Evolutionary conservation across 768 basidiomycete genomes (phyloP).

Genomic region (Chalciporus sphaerocephalus): DNA sequence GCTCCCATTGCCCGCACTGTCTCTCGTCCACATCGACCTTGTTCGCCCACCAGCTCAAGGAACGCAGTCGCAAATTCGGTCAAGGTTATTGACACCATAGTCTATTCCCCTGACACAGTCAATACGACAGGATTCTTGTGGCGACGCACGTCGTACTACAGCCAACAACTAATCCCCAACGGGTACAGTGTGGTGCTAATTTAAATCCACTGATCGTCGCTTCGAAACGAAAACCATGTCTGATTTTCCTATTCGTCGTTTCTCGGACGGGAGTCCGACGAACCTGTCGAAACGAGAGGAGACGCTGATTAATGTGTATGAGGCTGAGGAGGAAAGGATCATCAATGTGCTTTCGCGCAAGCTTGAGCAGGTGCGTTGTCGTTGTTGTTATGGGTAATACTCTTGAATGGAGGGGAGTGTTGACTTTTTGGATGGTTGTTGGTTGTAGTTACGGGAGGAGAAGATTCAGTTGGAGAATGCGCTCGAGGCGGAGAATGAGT

Average conservation of each 20-base stretch:
- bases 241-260: conserved; percentile 51
- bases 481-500: conserved; percentile 82
- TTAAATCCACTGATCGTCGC: not conserved
- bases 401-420: not conserved
- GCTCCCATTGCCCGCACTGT: too few relatives aligned
- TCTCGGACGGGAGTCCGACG: conserved; percentile 51
- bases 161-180: too few relatives aligned
- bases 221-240: conserved; percentile 17
- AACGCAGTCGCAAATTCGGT: too few relatives aligned
- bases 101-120: not conserved
- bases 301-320: conserved; percentile 81
- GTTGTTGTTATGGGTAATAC: not conserved
- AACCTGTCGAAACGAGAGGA: conserved; percentile 52
- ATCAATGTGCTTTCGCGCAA: conserved; percentile 80
- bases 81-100: too few relatives aligned
- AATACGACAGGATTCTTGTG: too few relatives aligned
- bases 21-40: too few relatives aligned
- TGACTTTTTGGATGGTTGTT: not conserved
- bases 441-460: conserved; percentile 67
- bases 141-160: too few relatives aligned
- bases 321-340: conserved; percentile 87
- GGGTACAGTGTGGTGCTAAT: not conserved
- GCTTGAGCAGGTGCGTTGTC: conserved; percentile 64
- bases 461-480: conserved; percentile 80
- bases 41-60: too few relatives aligned